Evolutionary conservation across 768 basidiomycete species (phyloP), one percentile per base, ranked within the genome.

Genomic region (Mycena latifolia): DNA sequence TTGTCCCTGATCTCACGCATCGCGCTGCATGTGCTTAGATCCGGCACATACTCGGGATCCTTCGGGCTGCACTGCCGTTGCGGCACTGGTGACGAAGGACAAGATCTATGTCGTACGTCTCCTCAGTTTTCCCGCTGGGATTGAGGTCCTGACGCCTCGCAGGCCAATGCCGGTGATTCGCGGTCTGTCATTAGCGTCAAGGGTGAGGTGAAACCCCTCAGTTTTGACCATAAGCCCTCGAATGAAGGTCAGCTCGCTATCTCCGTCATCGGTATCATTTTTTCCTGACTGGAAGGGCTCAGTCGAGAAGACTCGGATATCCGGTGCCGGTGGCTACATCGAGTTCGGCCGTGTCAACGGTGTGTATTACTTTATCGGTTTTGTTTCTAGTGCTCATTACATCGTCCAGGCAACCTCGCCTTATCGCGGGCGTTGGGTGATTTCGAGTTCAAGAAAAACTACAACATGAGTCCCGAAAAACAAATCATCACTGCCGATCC

Each of bases 151-250:
- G 61, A 76, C 69, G 28, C 55, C 64, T 50, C 61, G 8, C 73
- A 98, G 97, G 98, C 98, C 25, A 99, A 99, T 77, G 94, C 98
- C 25, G 98, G 98, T 45, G 98, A 99, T 80, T 99, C 98, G 15
- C 84, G 98, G 72, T 91, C 93, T 22, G 94, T 99, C 27, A 82
- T 99, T 67, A 88, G 91, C 37, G 79, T 93, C 67, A 92, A 91
- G 71, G 98, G 98, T 2, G 86, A 90, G 72, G 96, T 89, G 18
- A 94, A 96, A 73, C 86, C 94, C 20, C 82, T 99, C 67, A 97
- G 95, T 73, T 92, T 88, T 73, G 98, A 99, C 77, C 98, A 99
- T 78, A 99, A 99, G 77, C 98, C 98, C 5, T 89, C 90, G 29
- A 95, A 92, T 74, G 88, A 91, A 70, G 82, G 94, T 94, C 62